Evolutionary conservation across 805 yeast genomes (phyloP).

Genomic region (Middelhovenomyces tepae): DNA sequence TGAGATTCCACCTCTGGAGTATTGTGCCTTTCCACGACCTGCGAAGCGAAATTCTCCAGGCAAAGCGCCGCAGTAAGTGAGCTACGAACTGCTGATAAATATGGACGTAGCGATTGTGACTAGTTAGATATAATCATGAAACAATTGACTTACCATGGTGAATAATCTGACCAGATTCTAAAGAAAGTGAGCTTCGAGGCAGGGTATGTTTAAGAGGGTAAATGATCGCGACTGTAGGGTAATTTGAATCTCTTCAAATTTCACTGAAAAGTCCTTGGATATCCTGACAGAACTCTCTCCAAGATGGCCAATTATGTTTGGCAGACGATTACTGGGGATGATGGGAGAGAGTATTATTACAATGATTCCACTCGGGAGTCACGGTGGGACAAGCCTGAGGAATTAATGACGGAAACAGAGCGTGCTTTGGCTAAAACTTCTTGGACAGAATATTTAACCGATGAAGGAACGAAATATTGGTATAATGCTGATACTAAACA

Average conservation of each 20-base stretch:
- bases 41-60: slow-evolving; percentile 89
- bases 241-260: too few species aligned
- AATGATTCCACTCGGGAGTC: slow-evolving; percentile 57
- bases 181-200: too few species aligned
- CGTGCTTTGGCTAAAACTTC: slow-evolving; percentile 42
- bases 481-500: slow-evolving; percentile 54
- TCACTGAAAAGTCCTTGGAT: too few species aligned
- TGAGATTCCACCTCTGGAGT: slow-evolving; percentile 90
- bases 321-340: slow-evolving; percentile 55
- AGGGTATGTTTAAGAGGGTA: too few species aligned
- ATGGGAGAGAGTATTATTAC: slow-evolving; percentile 66
- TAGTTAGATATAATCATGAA: too few species aligned
- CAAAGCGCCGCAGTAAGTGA: slow-evolving; percentile 91
- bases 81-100: slow-evolving; percentile 84
- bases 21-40: slow-evolving; percentile 93
- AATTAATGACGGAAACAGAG: slow-evolving; percentile 28
- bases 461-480: slow-evolving; percentile 59
- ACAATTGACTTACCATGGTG: too few species aligned
- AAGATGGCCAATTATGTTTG: slow-evolving; percentile 31
- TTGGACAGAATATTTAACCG: slow-evolving; percentile 44
- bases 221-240: too few species aligned
- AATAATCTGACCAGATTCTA: too few species aligned
- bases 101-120: slow-evolving; percentile 97
- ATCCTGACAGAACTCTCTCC: too few species aligned
- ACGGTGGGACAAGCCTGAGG: slow-evolving; percentile 74